Percentiles rank a stretch among this genome's conserved stretches.
Conservation (phyloP, 2,329 filamentous ascomycete species). For the Sporothrix curviconia region DNA sequence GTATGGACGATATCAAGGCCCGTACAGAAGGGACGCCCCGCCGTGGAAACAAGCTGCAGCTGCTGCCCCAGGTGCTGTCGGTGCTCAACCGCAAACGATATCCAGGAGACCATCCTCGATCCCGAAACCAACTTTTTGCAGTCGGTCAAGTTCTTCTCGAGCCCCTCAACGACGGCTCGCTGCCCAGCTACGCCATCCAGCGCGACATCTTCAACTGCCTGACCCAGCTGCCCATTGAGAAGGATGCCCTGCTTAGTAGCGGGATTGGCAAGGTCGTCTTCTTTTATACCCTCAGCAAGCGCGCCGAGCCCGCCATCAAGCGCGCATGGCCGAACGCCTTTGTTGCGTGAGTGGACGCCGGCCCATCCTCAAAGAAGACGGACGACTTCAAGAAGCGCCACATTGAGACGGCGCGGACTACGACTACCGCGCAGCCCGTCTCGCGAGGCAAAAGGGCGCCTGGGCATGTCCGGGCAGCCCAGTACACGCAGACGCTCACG, state of each 20-base stretch:
- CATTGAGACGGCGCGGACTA: constrained; percentile 57
- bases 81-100: constrained; percentile 84
- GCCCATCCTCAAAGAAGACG: constrained; percentile 84
- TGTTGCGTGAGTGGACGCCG: constrained; percentile 94
- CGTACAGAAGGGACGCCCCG: constrained; percentile 73
- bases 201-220: constrained; percentile 84
- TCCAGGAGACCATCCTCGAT: constrained; percentile 78
- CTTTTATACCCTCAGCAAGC: constrained; percentile 95
- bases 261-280: constrained; percentile 94
- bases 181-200: constrained; percentile 96
- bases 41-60: constrained; percentile 87
- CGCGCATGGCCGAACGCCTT: constrained; percentile 86
- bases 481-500: constrained; percentile 38
- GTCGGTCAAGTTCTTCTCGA: constrained; percentile 93
- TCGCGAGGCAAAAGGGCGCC: constrained; percentile 34
- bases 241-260: constrained; percentile 81
- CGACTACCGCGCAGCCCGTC: constrained; percentile 52
- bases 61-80: constrained; percentile 82
- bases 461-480: constrained; percentile 25
- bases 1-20: constrained; percentile 75
- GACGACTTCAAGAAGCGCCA: constrained; percentile 89
- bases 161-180: constrained; percentile 83
- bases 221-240: constrained; percentile 75
- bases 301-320: constrained; percentile 82
- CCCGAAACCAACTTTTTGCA: constrained; percentile 93